These are phyloP conservation scores for Arachis hypogaea DNA, from an alignment of 306 rosid species.

Conservation along the genomic window DNA sequence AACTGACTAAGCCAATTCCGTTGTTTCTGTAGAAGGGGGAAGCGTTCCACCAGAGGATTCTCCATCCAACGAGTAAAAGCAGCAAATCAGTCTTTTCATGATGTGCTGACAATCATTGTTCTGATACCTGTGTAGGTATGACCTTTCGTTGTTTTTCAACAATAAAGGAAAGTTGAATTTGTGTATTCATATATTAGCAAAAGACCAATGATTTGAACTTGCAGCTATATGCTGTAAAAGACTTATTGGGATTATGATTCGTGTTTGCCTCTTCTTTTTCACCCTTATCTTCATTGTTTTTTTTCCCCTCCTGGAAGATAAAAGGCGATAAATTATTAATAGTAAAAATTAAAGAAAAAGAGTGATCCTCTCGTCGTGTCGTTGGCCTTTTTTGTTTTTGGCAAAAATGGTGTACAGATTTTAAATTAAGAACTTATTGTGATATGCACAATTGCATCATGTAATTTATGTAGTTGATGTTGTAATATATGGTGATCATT, in stretches of 20 bases:
- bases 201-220: slow-evolving; percentile 43
- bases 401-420: not conserved
- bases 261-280: not conserved
- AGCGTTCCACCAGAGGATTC: slow-evolving; percentile 66
- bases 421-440: not conserved
- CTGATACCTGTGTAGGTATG: slow-evolving; percentile 48
- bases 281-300: not conserved
- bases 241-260: slow-evolving; percentile 31
- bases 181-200: slow-evolving; percentile 30
- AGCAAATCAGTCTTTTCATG: slow-evolving; percentile 42
- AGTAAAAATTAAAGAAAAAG: not conserved
- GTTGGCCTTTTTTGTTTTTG: not conserved
- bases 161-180: slow-evolving; percentile 45
- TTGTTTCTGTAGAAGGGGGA: slow-evolving; percentile 61
- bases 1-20: slow-evolving; percentile 2
- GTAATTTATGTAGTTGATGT: not conserved
- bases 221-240: slow-evolving; percentile 29
- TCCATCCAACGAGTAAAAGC: slow-evolving; percentile 58
- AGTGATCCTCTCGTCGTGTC: not conserved
- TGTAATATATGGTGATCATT: not conserved
- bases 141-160: slow-evolving; percentile 46
- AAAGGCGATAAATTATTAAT: slow-evolving; percentile 6
- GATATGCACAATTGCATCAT: not conserved
- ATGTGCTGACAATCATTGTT: slow-evolving; percentile 48
- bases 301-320: not conserved